Evolutionary conservation across 257 asterid genomes (phyloP), one percentile per base, ranked within the genome.

Genomic region (Solanum tarijense): DNA sequence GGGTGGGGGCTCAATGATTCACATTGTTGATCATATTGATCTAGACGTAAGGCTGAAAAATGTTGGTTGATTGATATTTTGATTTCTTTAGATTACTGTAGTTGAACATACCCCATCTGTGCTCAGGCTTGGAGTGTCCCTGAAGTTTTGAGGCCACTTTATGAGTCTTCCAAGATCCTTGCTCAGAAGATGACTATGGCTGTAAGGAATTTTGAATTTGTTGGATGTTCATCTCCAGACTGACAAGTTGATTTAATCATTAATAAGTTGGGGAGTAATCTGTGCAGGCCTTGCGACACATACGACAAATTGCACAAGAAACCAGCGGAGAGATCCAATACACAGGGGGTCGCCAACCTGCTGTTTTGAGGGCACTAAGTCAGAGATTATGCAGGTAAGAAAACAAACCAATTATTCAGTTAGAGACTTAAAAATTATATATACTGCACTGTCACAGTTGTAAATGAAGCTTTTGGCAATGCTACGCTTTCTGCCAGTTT

Each of bases 181-280:
- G 99, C 98, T 1, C 99, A 97, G 92, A 96, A 95, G 93, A 95
- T 93, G 98, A 97, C 99, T 38, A 91, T 95, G 98, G 98, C 98
- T 78, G 99, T 97, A 87, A 87, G 95, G 39, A 83, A 18, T 85
- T 76, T 83, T 39, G 25, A 38, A 65, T 83, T 29, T 65, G 7
- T 10, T 10, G 48, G 25, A 71, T 31, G 72, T 25, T 9, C 11
- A 27, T 46, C 85, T 81, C 18, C 6, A 16, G 41, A 52, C 0
- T 81, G 68, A 46, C 39, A 5, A 29, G 27, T 36, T 81, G 62
- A 13, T 27, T 35, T 31, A 73, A 35, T 73, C 46, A 3, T 62
- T 34, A 23, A 20, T 11, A 35, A 27, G 60, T 85, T 6, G 65
- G 65, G 5, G 52, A 60, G 66, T 69, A 29, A n/a, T 23, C 10